Evolutionary conservation across 768 basidiomycete species (phyloP).

Genomic region (Porpolomopsis calyptriformis): DNA sequence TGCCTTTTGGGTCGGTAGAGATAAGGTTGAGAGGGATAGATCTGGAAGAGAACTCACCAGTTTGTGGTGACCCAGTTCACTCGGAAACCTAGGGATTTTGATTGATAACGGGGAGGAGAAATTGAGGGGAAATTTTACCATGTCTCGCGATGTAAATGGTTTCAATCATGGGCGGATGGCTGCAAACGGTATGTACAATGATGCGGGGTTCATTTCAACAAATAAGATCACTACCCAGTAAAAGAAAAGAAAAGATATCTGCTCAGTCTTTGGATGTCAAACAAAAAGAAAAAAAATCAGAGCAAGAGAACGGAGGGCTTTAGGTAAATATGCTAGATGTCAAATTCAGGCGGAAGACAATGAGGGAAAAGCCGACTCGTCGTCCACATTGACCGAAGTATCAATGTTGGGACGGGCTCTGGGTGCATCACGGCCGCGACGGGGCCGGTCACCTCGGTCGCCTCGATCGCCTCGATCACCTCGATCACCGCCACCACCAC

Average conservation of each 20-base stretch:
- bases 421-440: slow-evolving; percentile 23
- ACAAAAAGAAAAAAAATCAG: slow-evolving; percentile 1
- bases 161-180: slow-evolving; percentile 33
- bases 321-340: not conserved
- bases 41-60: slow-evolving; percentile 39
- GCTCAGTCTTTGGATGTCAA: no score
- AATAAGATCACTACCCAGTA: no score
- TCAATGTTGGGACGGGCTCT: slow-evolving; percentile 35
- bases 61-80: slow-evolving; percentile 58
- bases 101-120: slow-evolving; percentile 7
- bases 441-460: slow-evolving; percentile 33
- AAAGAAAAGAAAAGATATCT: no score
- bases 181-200: no score
- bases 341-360: slow-evolving; percentile 38
- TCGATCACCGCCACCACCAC: slow-evolving; percentile 33
- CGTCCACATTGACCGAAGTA: slow-evolving; percentile 58
- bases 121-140: slow-evolving; percentile 28
- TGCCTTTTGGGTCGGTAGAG: slow-evolving; percentile 31
- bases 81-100: slow-evolving; percentile 46
- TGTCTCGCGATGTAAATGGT: slow-evolving; percentile 62
- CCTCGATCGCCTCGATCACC: slow-evolving; percentile 38
- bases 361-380: slow-evolving; percentile 84
- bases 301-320: slow-evolving; percentile 1
- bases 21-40: not conserved
- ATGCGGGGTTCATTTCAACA: no score